Percentiles rank a stretch among this genome's conserved stretches.
Conservation (phyloP, 179 eudicot genomes). For the Silene noctiflora region DNA sequence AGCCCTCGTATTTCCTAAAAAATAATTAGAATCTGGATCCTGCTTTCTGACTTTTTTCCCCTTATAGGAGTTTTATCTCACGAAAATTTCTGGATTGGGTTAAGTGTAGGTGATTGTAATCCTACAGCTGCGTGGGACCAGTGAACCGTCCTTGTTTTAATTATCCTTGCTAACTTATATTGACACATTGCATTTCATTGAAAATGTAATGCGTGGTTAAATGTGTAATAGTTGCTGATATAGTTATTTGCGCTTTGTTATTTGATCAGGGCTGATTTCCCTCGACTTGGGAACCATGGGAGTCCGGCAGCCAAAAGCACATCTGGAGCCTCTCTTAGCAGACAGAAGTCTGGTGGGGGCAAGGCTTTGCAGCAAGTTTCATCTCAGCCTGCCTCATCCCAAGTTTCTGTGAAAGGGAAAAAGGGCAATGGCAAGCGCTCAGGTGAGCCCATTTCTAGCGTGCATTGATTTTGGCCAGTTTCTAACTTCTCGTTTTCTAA, state of each 20-base stretch:
- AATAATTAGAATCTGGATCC: too few relatives aligned
- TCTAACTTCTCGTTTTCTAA: background rate
- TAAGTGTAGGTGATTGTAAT: background rate
- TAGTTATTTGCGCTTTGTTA: conserved; percentile 5
- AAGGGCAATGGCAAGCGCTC: conserved; percentile 53
- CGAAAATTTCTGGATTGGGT: background rate
- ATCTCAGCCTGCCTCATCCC: conserved; percentile 50
- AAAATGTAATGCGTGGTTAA: background rate
- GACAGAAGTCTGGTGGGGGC: conserved; percentile 55
- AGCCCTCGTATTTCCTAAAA: background rate
- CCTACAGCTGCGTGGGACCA: background rate
- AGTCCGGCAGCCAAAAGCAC: conserved; percentile 57
- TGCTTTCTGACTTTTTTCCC: background rate
- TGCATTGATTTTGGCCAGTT: background rate
- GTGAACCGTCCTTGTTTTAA: background rate
- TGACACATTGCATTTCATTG: background rate
- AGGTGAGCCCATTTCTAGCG: conserved; percentile 41
- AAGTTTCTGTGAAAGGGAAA: conserved; percentile 55
- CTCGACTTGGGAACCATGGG: conserved; percentile 62
- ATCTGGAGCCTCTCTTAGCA: conserved; percentile 45
- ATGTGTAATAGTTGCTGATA: background rate
- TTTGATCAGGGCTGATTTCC: conserved; percentile 60
- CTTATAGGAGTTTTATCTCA: background rate
- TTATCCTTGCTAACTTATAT: background rate
- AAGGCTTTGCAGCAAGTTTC: conserved; percentile 41